A percentile compares a stretch with the other conserved stretches of the same genome.
These are phyloP conservation scores for Fraxinus anomala DNA, from an alignment of 257 asterid genomes.

Conservation along the genomic window DNA sequence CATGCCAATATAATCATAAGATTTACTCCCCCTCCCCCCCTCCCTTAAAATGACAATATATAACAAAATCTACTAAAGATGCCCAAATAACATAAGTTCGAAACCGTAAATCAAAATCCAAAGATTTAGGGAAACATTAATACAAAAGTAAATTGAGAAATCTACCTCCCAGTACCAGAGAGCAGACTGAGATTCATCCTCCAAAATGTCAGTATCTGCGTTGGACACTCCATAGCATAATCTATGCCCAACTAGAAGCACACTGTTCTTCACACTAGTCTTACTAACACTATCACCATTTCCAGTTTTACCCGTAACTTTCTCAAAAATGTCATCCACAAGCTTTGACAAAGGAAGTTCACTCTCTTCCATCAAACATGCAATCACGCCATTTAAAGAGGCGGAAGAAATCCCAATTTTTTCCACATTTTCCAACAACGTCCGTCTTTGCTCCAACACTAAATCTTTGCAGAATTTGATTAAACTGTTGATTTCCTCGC, in stretches of 20 bases:
- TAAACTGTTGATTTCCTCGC: slow-evolving; percentile 56
- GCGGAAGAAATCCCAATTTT: slow-evolving; percentile 24
- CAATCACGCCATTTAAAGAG: slow-evolving; percentile 51
- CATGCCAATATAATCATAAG: not conserved
- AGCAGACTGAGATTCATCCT: slow-evolving; percentile 71
- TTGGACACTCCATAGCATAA: slow-evolving; percentile 59
- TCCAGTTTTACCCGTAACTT: slow-evolving; percentile 43
- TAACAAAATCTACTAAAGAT: not conserved
- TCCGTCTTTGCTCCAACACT: slow-evolving; percentile 31
- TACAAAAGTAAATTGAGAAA: not conserved
- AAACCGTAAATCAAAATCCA: not conserved
- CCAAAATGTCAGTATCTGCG: slow-evolving; percentile 82
- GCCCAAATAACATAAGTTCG: not conserved
- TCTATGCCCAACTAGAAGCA: slow-evolving; percentile 75
- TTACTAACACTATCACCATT: slow-evolving; percentile 40
- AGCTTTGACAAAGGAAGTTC: slow-evolving; percentile 69
- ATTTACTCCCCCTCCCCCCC: not conserved
- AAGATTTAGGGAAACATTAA: not conserved
- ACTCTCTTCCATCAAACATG: slow-evolving; percentile 81
- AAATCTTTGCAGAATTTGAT: slow-evolving; percentile 44
- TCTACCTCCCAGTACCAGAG: slow-evolving; percentile 99
- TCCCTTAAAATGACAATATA: not conserved
- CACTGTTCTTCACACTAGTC: slow-evolving; percentile 69
- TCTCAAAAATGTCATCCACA: slow-evolving; percentile 61
- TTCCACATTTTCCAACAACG: slow-evolving; percentile 36